Evolutionary conservation across 106 monocot species (phyloP).

Genomic region (Allium fistulosum): DNA sequence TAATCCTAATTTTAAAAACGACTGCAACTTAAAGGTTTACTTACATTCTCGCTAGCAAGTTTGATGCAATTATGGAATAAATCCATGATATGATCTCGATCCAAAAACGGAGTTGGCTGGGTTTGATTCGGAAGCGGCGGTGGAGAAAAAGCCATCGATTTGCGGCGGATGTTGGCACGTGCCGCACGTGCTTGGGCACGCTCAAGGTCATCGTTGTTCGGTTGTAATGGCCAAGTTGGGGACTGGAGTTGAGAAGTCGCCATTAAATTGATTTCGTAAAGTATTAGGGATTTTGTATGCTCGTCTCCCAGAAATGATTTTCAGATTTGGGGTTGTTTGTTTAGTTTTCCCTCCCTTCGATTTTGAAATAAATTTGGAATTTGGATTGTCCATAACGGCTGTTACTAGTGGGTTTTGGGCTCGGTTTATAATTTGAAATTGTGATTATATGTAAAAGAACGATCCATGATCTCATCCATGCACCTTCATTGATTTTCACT

Average conservation of each 20-base stretch:
- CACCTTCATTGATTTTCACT: no score
- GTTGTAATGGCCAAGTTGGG: neutral
- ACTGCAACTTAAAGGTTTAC: neutral
- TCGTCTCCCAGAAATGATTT: no score
- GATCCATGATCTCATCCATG: no score
- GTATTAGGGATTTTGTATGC: no score
- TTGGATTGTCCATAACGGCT: no score
- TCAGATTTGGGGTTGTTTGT: no score
- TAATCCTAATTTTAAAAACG: slow-evolving; percentile 2
- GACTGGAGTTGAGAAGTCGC: slow-evolving; percentile 2
- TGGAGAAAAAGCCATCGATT: slow-evolving; percentile 8
- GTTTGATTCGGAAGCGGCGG: slow-evolving; percentile 12
- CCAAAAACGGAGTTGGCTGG: slow-evolving; percentile 18
- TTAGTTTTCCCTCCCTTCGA: no score
- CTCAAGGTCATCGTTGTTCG: slow-evolving; percentile 94
- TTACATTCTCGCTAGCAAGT: slow-evolving; percentile 88
- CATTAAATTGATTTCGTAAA: no score
- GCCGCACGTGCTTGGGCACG: slow-evolving; percentile 79
- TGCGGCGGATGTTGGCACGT: slow-evolving; percentile 50
- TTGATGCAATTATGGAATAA: slow-evolving; percentile 97
- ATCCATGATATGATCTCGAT: slow-evolving; percentile 73
- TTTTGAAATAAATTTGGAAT: no score
- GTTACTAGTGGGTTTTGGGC: no score
- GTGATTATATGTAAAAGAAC: no score
- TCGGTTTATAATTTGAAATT: no score